Percentiles rank a stretch among this genome's conserved stretches.
Evolutionary conservation across 1,284 basidiomycete species (phyloP).

Genomic region (Ceratobasidium sp.): DNA sequence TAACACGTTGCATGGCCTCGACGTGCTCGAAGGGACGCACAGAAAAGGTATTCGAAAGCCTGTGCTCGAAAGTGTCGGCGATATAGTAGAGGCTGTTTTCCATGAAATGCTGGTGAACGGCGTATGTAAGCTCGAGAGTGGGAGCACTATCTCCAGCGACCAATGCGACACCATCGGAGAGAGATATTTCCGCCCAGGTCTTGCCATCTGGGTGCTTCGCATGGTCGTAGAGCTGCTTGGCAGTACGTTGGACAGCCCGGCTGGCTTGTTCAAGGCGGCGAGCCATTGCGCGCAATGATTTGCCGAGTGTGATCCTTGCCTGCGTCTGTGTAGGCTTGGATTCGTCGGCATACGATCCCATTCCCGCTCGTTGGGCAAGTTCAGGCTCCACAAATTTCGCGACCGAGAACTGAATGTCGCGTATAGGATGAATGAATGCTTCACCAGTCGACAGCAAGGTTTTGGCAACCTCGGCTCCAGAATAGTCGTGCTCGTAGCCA

Average conservation of each 20-base stretch:
- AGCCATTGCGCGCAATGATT: slow-evolving; percentile 59
- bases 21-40: slow-evolving; percentile 73
- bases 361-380: slow-evolving; percentile 59
- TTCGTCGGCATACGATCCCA: slow-evolving; percentile 44
- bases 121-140: slow-evolving; percentile 57
- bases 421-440: slow-evolving; percentile 56
- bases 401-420: slow-evolving; percentile 48
- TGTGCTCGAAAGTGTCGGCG: slow-evolving; percentile 63
- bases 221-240: slow-evolving; percentile 54
- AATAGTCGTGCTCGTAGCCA: slow-evolving; percentile 50
- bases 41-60: slow-evolving; percentile 64
- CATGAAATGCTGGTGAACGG: slow-evolving; percentile 80
- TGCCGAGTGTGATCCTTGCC: slow-evolving; percentile 66
- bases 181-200: slow-evolving; percentile 60
- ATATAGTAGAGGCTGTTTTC: slow-evolving; percentile 66
- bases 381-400: slow-evolving; percentile 60
- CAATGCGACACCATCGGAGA: slow-evolving; percentile 58
- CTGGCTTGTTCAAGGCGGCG: slow-evolving; percentile 53
- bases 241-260: slow-evolving; percentile 49
- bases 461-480: slow-evolving; percentile 50
- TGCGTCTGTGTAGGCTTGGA: slow-evolving; percentile 50
- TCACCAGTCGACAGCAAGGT: slow-evolving; percentile 60
- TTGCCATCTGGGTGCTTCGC: slow-evolving; percentile 57
- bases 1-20: slow-evolving; percentile 61
- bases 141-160: slow-evolving; percentile 50